Evolutionary conservation across 2,329 filamentous ascomycete species (phyloP).

Genomic region (Samsoniella hepiali): DNA sequence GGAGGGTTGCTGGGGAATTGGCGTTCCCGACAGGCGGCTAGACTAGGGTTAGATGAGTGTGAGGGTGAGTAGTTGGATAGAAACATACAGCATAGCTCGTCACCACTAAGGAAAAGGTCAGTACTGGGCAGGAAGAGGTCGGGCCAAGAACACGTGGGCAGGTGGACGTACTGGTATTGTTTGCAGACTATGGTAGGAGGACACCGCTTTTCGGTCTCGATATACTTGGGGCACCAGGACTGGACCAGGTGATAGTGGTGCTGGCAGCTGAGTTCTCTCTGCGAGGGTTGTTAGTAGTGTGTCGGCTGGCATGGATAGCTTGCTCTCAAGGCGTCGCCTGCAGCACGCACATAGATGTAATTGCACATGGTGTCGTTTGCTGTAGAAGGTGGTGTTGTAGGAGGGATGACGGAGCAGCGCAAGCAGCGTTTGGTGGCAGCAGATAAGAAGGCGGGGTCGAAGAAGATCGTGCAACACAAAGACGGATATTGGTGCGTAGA

Average conservation of each 20-base stretch:
- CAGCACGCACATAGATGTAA: slow-evolving; percentile 44
- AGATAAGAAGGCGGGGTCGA: not conserved
- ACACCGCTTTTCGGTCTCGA: slow-evolving; percentile 42
- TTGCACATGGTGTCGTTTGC: slow-evolving; percentile 43
- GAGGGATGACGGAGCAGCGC: not conserved
- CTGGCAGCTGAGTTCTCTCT: slow-evolving; percentile 52
- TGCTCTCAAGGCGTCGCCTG: not conserved
- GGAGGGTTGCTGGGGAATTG: slow-evolving; percentile 38
- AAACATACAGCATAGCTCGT: slow-evolving; percentile 44
- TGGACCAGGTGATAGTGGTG: slow-evolving; percentile 49
- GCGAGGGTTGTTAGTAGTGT: not conserved
- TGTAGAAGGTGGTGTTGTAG: not conserved
- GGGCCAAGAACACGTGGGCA: not conserved
- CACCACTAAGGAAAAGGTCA: slow-evolving; percentile 35
- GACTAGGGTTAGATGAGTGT: not conserved
- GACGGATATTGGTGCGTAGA: not conserved
- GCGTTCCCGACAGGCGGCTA: slow-evolving; percentile 40
- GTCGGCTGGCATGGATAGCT: not conserved
- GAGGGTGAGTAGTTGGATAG: not conserved
- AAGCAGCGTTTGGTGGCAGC: not conserved
- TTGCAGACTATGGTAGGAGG: slow-evolving; percentile 43
- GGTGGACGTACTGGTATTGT: slow-evolving; percentile 40
- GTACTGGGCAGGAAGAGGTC: slow-evolving; percentile 15
- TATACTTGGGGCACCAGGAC: slow-evolving; percentile 45
- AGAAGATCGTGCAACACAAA: not conserved